Evolutionary conservation across 305 asterid species (phyloP).

Genomic region (Ilex paraguariensis): DNA sequence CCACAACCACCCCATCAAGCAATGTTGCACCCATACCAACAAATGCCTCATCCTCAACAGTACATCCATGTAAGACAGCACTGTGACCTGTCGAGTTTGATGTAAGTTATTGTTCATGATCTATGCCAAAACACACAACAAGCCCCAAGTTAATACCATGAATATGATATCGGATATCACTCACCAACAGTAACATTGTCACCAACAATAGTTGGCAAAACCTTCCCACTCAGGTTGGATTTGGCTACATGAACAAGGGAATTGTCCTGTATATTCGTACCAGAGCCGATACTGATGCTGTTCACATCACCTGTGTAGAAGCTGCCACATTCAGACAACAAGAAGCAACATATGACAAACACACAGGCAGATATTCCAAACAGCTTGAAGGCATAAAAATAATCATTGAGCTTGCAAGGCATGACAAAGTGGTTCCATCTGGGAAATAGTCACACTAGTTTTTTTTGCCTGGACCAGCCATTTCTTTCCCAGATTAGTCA

Average conservation of each 20-base stretch:
- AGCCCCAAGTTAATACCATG: slow-evolving; percentile 8
- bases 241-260: slow-evolving; percentile 96
- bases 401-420: too few species aligned
- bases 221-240: slow-evolving; percentile 86
- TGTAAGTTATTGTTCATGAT: slow-evolving; percentile 12
- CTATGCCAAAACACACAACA: slow-evolving; percentile 3
- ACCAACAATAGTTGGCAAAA: slow-evolving; percentile 76
- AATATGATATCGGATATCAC: slow-evolving; percentile 24
- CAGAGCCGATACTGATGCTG: slow-evolving; percentile 73
- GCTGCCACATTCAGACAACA: slow-evolving; percentile 3
- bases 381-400: too few species aligned
- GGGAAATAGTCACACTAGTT: too few species aligned
- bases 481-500: too few species aligned
- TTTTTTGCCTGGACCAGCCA: too few species aligned
- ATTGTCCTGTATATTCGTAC: slow-evolving; percentile 95
- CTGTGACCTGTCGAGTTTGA: slow-evolving; percentile 66
- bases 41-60: slow-evolving; percentile 91
- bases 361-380: neutral
- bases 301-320: slow-evolving; percentile 74
- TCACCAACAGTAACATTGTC: slow-evolving; percentile 91
- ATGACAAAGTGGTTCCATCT: too few species aligned
- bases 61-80: slow-evolving; percentile 91
- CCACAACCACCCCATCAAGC: slow-evolving; percentile 93
- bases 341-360: neutral
- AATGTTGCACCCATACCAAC: slow-evolving; percentile 94